Conservation (phyloP, 176 grass and related monocot species). For the Oryza meridionalis region DNA sequence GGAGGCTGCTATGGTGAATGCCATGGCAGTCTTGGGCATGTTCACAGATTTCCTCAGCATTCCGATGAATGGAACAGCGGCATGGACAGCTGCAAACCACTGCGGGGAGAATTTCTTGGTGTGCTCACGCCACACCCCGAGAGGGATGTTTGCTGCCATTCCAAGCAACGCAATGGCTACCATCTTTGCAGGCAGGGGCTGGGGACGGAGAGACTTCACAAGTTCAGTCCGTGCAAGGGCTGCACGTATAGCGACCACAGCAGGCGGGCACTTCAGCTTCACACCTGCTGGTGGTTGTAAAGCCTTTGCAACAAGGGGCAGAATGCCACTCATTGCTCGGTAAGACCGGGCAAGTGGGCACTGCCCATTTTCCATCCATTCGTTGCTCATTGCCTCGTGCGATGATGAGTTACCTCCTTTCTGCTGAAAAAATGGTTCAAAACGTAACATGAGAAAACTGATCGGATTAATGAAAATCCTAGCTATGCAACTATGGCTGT, state of each 20-base stretch:
- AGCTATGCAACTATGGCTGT: neutral
- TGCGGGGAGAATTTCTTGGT: slow-evolving; percentile 89
- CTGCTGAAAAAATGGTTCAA: slow-evolving; percentile 42
- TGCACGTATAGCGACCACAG: slow-evolving; percentile 72
- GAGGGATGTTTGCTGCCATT: slow-evolving; percentile 91
- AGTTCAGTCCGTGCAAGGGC: slow-evolving; percentile 76
- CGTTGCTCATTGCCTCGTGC: slow-evolving; percentile 75
- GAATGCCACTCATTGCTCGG: slow-evolving; percentile 74
- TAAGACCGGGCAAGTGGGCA: slow-evolving; percentile 91
- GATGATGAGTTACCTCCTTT: slow-evolving; percentile 63
- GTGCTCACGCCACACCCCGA: slow-evolving; percentile 94
- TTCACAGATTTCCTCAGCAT: slow-evolving; percentile 92
- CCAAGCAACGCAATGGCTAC: slow-evolving; percentile 80
- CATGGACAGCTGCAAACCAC: slow-evolving; percentile 90
- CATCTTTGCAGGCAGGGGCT: slow-evolving; percentile 84
- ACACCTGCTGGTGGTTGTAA: slow-evolving; percentile 73
- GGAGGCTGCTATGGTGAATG: slow-evolving; percentile 86
- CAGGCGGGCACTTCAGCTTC: slow-evolving; percentile 90
- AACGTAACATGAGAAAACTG: slow-evolving; percentile 9
- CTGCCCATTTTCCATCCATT: slow-evolving; percentile 93
- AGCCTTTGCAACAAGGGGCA: slow-evolving; percentile 82
- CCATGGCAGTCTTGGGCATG: slow-evolving; percentile 94
- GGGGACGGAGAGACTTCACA: slow-evolving; percentile 85
- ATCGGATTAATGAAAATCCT: neutral
- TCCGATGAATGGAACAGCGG: slow-evolving; percentile 79